Evolutionary conservation across 805 yeast genomes (phyloP), one percentile per base, ranked within the genome.

Genomic region (Metschnikowia orientalis): DNA sequence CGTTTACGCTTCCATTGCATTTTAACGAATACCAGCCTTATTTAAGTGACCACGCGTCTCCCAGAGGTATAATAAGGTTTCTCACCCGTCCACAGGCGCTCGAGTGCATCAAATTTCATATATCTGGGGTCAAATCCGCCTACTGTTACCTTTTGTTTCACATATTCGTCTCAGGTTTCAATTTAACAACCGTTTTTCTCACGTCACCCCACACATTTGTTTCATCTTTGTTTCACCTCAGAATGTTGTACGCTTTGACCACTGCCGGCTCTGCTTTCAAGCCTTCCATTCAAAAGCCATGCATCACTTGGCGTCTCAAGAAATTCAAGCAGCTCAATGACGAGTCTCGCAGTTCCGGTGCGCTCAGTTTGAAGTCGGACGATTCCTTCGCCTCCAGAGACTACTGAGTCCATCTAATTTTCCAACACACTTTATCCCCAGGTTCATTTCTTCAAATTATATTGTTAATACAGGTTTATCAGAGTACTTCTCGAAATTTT

Each of bases 181-280:
- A n/a, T n/a, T n/a, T n/a, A n/a, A n/a, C n/a, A n/a, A n/a, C n/a
- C n/a, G n/a, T n/a, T n/a, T n/a, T n/a, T n/a, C n/a, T n/a, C n/a
- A n/a, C n/a, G n/a, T n/a, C n/a, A n/a, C n/a, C n/a, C 6, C 23
- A 11, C n/a, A 4, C n/a, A 20, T 20, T 11, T 20, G 23, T 20
- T 20, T 20, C 23, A 20, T 20, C 23, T 11, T 10, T 20, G 23
- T 20, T 20, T 20, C 23, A 20, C 11, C 18, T 16, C 8, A 28
- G 17, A 9, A 55, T 55, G 60, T 46, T 55, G 34, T 48, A 30
- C 42, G 59, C 60, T 15, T 52, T 61, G 39, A 48, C 63, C 33
- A 54, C 59, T 6, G 57, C 59, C 4, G 63, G 61, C n/a, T 59
- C 68, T 5, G 59, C 63, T 7, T 63, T 62, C 50, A 56, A 51